Conservation (phyloP, 768 basidiomycete genomes). For the Collybia sp. region DNA sequence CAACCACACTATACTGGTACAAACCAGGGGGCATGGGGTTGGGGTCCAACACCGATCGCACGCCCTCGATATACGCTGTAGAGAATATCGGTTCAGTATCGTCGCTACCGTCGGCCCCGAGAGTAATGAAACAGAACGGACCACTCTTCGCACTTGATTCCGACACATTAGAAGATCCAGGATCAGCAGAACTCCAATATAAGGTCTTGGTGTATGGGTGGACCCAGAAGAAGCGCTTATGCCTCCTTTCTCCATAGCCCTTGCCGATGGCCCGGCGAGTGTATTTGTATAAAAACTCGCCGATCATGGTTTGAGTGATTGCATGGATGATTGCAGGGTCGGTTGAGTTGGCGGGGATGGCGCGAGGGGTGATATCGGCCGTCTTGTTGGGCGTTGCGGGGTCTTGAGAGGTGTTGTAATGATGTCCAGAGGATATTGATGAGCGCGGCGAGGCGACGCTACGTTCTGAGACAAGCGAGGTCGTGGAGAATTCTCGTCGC, state of each 20-base stretch:
- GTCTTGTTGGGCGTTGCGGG: conserved; percentile 45
- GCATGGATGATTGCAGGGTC: conserved; percentile 92
- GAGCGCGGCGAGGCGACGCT: conserved; percentile 70
- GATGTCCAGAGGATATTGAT: conserved; percentile 78
- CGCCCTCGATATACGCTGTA: conserved; percentile 89
- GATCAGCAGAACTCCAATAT: conserved; percentile 96
- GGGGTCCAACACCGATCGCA: conserved; percentile 87
- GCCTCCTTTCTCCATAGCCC: conserved; percentile 84
- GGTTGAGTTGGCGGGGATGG: conserved; percentile 48
- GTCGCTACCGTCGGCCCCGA: background rate
- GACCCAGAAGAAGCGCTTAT: conserved; percentile 99
- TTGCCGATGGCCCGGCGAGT: conserved; percentile 86
- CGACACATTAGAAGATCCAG: conserved; percentile 79
- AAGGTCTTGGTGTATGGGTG: conserved; percentile 98
- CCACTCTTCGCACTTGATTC: conserved; percentile 97
- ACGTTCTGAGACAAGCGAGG: conserved; percentile 67
- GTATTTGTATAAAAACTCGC: conserved; percentile 98
- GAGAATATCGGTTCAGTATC: conserved; percentile 4
- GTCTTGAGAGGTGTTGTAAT: conserved; percentile 39
- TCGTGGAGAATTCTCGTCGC: conserved; percentile 56
- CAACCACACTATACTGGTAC: conserved; percentile 87
- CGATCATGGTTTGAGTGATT: conserved; percentile 99
- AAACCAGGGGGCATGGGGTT: conserved; percentile 96
- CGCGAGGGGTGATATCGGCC: conserved; percentile 36
- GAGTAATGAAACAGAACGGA: conserved; percentile 50